A percentile compares a stretch with the other conserved stretches of the same genome.
These are phyloP conservation scores for Madurella mycetomatis DNA, from an alignment of 2,329 filamentous ascomycete genomes.

Conservation along the genomic window DNA sequence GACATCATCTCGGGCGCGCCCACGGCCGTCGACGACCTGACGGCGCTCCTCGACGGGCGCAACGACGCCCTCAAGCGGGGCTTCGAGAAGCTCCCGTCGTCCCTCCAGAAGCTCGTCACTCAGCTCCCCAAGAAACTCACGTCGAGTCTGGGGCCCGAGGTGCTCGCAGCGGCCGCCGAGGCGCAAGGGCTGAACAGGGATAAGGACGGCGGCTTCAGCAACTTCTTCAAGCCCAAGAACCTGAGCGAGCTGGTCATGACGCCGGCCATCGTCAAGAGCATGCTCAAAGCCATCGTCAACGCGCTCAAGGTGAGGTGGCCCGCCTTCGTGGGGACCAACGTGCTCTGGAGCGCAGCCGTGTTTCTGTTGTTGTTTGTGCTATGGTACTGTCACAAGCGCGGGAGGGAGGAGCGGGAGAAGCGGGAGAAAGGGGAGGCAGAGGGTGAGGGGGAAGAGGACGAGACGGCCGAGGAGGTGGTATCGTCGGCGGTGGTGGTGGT, in stretches of 20 bases:
- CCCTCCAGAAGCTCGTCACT: constrained; percentile 81
- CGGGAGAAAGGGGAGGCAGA: constrained; percentile 38
- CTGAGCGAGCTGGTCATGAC: constrained; percentile 78
- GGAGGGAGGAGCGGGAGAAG: constrained; percentile 72
- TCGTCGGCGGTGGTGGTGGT: constrained; percentile 7
- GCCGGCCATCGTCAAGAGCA: constrained; percentile 73
- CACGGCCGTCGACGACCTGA: constrained; percentile 89
- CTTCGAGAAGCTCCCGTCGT: constrained; percentile 66
- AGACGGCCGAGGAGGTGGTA: background rate
- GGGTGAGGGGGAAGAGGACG: background rate
- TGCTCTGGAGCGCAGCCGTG: constrained; percentile 82
- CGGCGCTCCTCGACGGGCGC: constrained; percentile 54
- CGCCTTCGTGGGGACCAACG: constrained; percentile 84
- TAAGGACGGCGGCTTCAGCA: constrained; percentile 48
- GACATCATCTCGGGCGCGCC: constrained; percentile 90
- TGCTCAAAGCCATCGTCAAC: constrained; percentile 86
- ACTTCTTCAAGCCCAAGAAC: constrained; percentile 65
- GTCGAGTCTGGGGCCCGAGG: constrained; percentile 69
- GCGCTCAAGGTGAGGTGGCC: constrained; percentile 86
- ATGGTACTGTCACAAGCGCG: constrained; percentile 98
- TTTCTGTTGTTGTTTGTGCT: constrained; percentile 89
- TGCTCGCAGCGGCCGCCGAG: constrained; percentile 74
- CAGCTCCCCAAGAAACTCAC: constrained; percentile 80
- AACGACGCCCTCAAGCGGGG: constrained; percentile 56
- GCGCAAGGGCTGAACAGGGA: constrained; percentile 59